These are phyloP conservation scores for Mimosa bimucronata DNA, from an alignment of 306 rosid genomes.

Conservation along the genomic window DNA sequence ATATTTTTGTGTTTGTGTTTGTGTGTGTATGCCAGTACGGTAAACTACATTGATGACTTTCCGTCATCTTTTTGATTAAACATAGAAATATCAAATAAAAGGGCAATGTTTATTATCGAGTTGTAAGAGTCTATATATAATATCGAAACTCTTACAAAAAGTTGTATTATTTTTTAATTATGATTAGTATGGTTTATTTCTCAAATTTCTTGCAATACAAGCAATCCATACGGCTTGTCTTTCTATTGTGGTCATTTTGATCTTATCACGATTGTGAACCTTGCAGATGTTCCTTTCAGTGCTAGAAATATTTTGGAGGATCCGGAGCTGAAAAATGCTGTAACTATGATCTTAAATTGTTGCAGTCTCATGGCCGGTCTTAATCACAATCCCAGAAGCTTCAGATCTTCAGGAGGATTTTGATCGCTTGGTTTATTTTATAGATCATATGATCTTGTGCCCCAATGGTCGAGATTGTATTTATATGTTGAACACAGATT, in stretches of 20 bases:
- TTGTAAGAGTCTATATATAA: background rate
- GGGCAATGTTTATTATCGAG: background rate
- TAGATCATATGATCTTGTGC: background rate
- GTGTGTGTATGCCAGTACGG: background rate
- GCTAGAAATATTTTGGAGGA: slow-evolving; percentile 89
- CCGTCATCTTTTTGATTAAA: background rate
- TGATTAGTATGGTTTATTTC: no score
- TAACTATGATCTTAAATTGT: slow-evolving; percentile 36
- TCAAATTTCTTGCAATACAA: background rate
- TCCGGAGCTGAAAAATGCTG: slow-evolving; percentile 83
- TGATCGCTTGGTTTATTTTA: background rate
- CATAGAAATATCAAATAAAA: background rate
- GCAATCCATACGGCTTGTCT: background rate
- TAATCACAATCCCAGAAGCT: background rate
- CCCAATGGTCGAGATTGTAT: background rate
- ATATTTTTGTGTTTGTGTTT: no score
- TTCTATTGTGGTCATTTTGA: background rate
- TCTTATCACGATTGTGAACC: background rate
- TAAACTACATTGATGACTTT: background rate
- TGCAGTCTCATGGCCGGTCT: background rate
- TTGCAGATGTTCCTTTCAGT: slow-evolving; percentile 82
- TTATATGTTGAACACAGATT: background rate
- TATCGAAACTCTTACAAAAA: background rate
- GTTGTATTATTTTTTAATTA: no score
- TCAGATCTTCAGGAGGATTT: background rate